phyloP scores from a whole-genome alignment of 1,284 basidiomycete genomes.

The Ustilago trichophora region DNA sequence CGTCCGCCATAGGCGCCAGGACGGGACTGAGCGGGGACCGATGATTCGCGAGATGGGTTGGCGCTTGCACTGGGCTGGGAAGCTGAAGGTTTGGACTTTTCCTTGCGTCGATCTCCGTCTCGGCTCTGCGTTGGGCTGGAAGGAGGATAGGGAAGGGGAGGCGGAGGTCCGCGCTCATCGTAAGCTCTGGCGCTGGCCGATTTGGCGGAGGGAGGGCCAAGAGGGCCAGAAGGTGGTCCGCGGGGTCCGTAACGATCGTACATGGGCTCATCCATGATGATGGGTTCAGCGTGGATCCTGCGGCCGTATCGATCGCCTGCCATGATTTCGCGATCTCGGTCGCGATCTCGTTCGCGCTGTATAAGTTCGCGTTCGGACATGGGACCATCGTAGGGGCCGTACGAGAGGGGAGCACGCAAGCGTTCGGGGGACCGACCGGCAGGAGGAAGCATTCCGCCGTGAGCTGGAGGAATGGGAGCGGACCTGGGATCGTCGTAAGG shows the following conservation, averaged over 20 bases:
- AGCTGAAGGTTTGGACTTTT: conserved; percentile 26
- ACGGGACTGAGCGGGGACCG: conserved; percentile 22
- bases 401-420: conserved; percentile 33
- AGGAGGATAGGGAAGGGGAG: conserved; percentile 39
- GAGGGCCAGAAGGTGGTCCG: conserved; percentile 35
- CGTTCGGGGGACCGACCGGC: conserved; percentile 43
- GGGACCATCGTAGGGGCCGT: conserved; percentile 28
- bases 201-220: conserved; percentile 26
- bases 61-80: conserved; percentile 3
- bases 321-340: conserved; percentile 43
- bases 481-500: conserved; percentile 40
- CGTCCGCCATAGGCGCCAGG: conserved; percentile 6
- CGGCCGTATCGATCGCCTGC: conserved; percentile 42
- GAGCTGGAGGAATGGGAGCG: conserved; percentile 23
- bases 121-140: conserved; percentile 40
- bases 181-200: conserved; percentile 23
- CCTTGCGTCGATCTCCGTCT: conserved; percentile 39
- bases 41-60: conserved; percentile 18
- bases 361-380: conserved; percentile 37
- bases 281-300: conserved; percentile 32
- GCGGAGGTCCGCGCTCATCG: conserved; percentile 40
- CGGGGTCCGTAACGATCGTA: conserved; percentile 42
- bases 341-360: conserved; percentile 32
- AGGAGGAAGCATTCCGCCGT: conserved; percentile 33
- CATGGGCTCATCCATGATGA: conserved; percentile 37